Evolutionary conservation across 1,139 yeast species (phyloP), one percentile per base, ranked within the genome.

Genomic region (Suhomyces guaymorum): DNA sequence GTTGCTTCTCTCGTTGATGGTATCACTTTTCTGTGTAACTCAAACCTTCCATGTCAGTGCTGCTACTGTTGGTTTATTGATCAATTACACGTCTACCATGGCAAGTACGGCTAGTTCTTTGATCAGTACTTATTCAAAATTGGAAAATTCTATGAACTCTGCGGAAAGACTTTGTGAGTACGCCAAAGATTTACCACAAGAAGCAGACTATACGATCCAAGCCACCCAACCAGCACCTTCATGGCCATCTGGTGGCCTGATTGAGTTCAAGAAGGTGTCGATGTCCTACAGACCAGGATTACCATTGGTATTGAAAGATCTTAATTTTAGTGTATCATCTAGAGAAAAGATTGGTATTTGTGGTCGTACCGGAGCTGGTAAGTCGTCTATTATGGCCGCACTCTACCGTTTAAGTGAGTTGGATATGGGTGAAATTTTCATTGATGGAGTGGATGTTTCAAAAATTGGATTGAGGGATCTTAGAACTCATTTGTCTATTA

Each of bases 281-380:
- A 64, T 89, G 70, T 70, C 82, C 9, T 89, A 89, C 55, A 77
- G 95, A 51, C 82, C 80, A 1, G 85, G 79, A 1, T 66, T 87
- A 35, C 96, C 96, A 1, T 62, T 74, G 19, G 95, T 84, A 3
- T 63, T 89, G 52, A 80, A 80, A 42, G 59, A 75, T 38, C 55
- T 88, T 30, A 54, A 57, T 24, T 53, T 78, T 27, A 47, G 52
- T 4, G 62, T 82, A 15, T 57, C 64, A 10, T 71, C 79, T 1
- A 72, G 76, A 11, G 80, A 80, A 53, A 82, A 80, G 52, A 68
- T 82, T 40, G 90, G 90, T 27, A 79, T 83, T 38, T 80, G 87
- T 59, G 92, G 92, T 13, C 73, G 90, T 46, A 83, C 90, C 1
- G 92, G 92, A 38, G 89, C 90, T 5, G 90, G 90, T 26, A 83